These are phyloP conservation scores for Bruguiera sexangula DNA, from an alignment of 345 rosid genomes.

Conservation along the genomic window DNA sequence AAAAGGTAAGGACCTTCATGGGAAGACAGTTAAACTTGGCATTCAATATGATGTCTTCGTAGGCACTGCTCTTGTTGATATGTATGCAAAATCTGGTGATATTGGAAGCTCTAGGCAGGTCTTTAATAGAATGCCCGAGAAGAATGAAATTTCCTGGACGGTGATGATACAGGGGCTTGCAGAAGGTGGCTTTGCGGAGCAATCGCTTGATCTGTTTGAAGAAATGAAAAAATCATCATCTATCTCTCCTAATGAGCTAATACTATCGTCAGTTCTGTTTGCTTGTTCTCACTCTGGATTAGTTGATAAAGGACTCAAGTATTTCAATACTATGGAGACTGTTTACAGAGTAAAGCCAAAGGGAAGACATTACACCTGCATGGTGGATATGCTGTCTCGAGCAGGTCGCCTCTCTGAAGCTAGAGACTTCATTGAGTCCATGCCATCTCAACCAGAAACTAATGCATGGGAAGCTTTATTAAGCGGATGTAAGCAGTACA, in stretches of 20 bases:
- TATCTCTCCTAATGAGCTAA: constrained; percentile 37
- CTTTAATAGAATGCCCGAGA: constrained; percentile 40
- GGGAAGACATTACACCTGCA: constrained; percentile 46
- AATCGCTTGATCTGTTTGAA: constrained; percentile 43
- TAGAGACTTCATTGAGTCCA: constrained; percentile 45
- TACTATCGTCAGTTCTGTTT: constrained; percentile 47
- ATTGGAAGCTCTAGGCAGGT: constrained; percentile 37
- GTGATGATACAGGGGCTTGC: constrained; percentile 57
- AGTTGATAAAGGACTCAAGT: constrained; percentile 42
- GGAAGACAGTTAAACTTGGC: constrained; percentile 44
- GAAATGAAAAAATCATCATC: constrained; percentile 38
- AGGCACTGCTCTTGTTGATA: constrained; percentile 53
- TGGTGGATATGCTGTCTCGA: constrained; percentile 60
- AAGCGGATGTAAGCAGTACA: constrained; percentile 49
- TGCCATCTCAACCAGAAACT: constrained; percentile 45
- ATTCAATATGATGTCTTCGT: constrained; percentile 34
- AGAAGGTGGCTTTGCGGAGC: constrained; percentile 48
- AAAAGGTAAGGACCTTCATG: constrained; percentile 57
- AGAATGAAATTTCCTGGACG: constrained; percentile 46
- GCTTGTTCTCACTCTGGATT: constrained; percentile 58
- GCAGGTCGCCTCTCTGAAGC: constrained; percentile 56
- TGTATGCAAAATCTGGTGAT: constrained; percentile 67
- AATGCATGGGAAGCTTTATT: constrained; percentile 50
- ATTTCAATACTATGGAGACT: constrained; percentile 42
- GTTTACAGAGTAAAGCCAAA: constrained; percentile 40